These are phyloP conservation scores for Rhodotorula glutinis DNA, from an alignment of 1,284 basidiomycete genomes.

Conservation along the genomic window DNA sequence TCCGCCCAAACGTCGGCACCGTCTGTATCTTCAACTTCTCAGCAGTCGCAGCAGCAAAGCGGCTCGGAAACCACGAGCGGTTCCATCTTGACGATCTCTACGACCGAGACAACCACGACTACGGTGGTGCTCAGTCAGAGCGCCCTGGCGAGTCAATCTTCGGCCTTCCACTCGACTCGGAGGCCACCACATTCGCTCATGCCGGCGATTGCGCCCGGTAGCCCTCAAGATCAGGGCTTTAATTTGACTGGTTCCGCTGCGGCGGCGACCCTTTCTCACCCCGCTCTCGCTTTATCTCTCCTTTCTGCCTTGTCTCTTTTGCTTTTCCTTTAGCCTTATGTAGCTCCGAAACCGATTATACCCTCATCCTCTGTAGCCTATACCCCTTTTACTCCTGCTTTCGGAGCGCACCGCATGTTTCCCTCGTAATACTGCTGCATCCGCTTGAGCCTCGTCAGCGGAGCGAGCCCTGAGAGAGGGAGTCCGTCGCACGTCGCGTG, in stretches of 20 bases:
- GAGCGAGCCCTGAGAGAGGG: slow-evolving; percentile 25
- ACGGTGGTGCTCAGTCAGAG: background rate
- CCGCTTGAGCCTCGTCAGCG: slow-evolving; percentile 12
- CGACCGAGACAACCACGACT: background rate
- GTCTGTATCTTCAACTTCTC: background rate
- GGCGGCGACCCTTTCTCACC: too few relatives aligned
- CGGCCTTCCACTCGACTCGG: background rate
- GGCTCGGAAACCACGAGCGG: background rate
- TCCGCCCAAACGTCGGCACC: too few relatives aligned
- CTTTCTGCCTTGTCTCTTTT: too few relatives aligned
- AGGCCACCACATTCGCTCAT: background rate
- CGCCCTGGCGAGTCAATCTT: background rate
- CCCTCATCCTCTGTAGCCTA: too few relatives aligned
- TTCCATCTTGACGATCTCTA: background rate
- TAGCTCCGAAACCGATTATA: too few relatives aligned
- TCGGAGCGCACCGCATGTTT: slow-evolving; percentile 4
- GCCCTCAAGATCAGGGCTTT: slow-evolving; percentile 18
- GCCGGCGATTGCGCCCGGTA: slow-evolving; percentile 7
- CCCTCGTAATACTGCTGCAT: slow-evolving; percentile 30
- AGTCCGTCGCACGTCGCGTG: too few relatives aligned
- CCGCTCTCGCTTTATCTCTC: too few relatives aligned
- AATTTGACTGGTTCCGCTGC: background rate
- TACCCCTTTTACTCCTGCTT: too few relatives aligned
- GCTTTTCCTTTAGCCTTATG: too few relatives aligned
- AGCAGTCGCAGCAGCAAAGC: background rate